Base-by-base conservation (phyloP, 129 eudicot species). In the Glebionis coronaria region DNA sequence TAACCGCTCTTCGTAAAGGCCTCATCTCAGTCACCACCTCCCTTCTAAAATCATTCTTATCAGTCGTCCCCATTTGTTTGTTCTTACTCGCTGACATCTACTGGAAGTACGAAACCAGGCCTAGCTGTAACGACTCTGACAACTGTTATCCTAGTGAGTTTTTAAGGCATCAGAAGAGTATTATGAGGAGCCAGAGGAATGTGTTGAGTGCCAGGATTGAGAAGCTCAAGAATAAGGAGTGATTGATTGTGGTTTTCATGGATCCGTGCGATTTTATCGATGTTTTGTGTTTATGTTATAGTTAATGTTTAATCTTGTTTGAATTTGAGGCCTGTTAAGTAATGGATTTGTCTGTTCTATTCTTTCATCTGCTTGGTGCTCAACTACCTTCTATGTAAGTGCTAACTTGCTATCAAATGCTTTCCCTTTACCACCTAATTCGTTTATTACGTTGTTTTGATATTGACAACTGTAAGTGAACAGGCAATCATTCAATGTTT, bases 161-260 rank as follows among this genome's bases (percentile, higher is more conserved):
- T 55, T 84, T 90, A 20, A 91, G 92, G 42, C 97, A 90, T 73
- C 90, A 90, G 92, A 90, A 90, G 27, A 87, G 95, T 12, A 79
- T 90, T 77, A 84, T 90, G 78, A 90, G 87, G 78, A 84, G 92
- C 40, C 97, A 90, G 82, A 87, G 97, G 47, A 90, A 90, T 83
- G 97, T 75, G 87, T 58, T 90, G 67, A 80, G 79, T 44, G 81
- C 87, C 79, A 74, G 95, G 35, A 73, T 87, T 13, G 82, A 82
- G 82, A 84, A 80, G 67, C 28, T 84, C 71, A 90, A 87, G 82
- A 69, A 67, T 23, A 67, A 74, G 85, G 88, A 89, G 44, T n/a
- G n/a, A n/a, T n/a, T 89, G 73, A 78, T 73, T 69, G 23, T 10
- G 2, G 8, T 3, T 10, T 35, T 42, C n/a, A 52, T 55, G 61